Conservation (phyloP, 331 rosid genomes). For the Pyrus hybrid region DNA sequence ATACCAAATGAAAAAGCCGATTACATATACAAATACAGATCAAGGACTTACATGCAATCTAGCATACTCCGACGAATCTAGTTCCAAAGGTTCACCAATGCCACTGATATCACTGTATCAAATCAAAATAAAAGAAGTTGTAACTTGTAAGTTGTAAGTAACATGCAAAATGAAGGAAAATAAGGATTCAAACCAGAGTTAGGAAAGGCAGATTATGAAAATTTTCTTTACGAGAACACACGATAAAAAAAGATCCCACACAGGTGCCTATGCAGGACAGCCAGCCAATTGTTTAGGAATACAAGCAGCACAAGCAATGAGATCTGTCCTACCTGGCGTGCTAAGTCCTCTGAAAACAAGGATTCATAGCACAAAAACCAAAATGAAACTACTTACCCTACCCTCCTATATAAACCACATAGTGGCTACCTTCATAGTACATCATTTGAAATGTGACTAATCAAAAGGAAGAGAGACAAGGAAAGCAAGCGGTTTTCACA, state of each 20-base stretch:
- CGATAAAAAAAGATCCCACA: background rate
- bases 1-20: conserved; percentile 9
- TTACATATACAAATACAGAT: background rate
- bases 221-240: background rate
- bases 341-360: background rate
- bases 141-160: conserved; percentile 8
- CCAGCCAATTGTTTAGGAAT: too few relatives aligned
- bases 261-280: background rate
- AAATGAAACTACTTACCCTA: background rate
- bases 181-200: background rate
- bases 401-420: background rate
- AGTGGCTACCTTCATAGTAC: background rate
- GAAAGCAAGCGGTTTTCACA: background rate
- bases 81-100: conserved; percentile 42
- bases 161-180: background rate
- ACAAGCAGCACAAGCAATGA: too few relatives aligned
- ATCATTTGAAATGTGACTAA: background rate
- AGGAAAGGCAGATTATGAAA: background rate
- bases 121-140: conserved; percentile 11
- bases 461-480: background rate
- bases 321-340: background rate
- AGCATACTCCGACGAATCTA: conserved; percentile 37
- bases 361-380: background rate
- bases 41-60: conserved; percentile 37
- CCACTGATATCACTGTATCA: conserved; percentile 46